Evolutionary conservation across 2,329 filamentous ascomycete species (phyloP).

Genomic region (Fusarium anthophilum): DNA sequence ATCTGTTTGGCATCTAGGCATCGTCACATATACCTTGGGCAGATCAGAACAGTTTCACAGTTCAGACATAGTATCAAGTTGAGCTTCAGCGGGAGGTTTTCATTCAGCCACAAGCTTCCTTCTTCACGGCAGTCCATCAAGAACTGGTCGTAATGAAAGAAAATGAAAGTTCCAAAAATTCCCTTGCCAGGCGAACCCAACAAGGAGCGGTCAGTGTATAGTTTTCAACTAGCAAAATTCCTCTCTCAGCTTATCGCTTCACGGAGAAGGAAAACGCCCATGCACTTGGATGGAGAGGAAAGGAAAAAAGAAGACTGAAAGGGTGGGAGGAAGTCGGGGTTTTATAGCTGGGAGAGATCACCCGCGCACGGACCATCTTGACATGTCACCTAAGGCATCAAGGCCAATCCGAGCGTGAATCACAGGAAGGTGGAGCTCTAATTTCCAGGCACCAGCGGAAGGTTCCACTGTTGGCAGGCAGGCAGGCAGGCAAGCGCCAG

Average conservation of each 20-base stretch:
- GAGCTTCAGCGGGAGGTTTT: fast-evolving
- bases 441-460: conserved; percentile 32
- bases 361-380: conserved; percentile 24
- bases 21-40: background rate
- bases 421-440: conserved; percentile 1
- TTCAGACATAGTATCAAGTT: background rate
- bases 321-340: conserved; percentile 20
- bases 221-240: conserved; percentile 92
- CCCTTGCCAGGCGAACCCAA: conserved; percentile 72
- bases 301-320: conserved; percentile 53
- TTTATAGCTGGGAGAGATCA: conserved; percentile 48
- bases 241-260: conserved; percentile 78
- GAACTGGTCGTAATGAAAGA: conserved; percentile 55
- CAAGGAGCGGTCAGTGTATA: conserved; percentile 76
- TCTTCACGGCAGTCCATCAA: conserved; percentile 52
- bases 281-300: conserved; percentile 68
- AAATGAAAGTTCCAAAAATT: conserved; percentile 72
- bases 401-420: conserved; percentile 25
- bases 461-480: background rate
- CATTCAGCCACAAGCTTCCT: conserved; percentile 37
- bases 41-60: no score
- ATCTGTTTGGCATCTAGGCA: background rate
- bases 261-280: conserved; percentile 69
- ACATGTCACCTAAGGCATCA: conserved; percentile 34
- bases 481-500: background rate